Evolutionary conservation across 2,329 filamentous ascomycete genomes (phyloP), one percentile per base, ranked within the genome.

Genomic region (Calonectria pteridis): DNA sequence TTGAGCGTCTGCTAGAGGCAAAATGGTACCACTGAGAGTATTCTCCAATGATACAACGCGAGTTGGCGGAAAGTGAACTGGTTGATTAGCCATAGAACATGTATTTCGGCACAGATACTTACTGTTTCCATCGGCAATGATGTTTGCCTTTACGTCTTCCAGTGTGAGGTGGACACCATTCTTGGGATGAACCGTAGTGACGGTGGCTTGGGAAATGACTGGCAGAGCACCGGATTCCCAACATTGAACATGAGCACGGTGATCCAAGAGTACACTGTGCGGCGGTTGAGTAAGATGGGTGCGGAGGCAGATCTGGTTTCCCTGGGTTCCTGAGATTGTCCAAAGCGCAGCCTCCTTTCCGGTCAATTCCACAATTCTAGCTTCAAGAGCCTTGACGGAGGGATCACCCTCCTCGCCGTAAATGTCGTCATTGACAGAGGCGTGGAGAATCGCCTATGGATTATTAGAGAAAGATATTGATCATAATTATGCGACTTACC

Each of bases 41-140:
- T 97, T 97, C 81, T 98, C 95, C 58, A 97, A 86, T 69, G 90
- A 91, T 74, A 98, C 93, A 33, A 97, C 89, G 59, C 90, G 90
- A 0, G 95, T 97, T 0, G 95, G 94, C 78, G 93, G 94, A 31
- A 89, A 88, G 82, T 96, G 94, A 23, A 96, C 90, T 79, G 94
- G 88, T 49, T 1, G 14, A 46, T 29, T 11, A 65, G 89, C 70
- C 88, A 86, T 4, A 49, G 13, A 10, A 5, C 29, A 13, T 23
- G 31, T 94, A 81, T 1, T 18, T 29, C 2, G 6, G 3, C 28
- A 23, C 16, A 4, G 7, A 7, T 20, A 72, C 79, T 26, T 65
- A 81, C 79, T 81, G 28, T 81, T 79, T 14, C 76, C 78, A 63
- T 79, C 80, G 26, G 77, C 73, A 43, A 79, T 80, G 13, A 81